These are phyloP conservation scores for Penicillium silybi DNA, from an alignment of 495 filamentous ascomycete species.

Conservation along the genomic window DNA sequence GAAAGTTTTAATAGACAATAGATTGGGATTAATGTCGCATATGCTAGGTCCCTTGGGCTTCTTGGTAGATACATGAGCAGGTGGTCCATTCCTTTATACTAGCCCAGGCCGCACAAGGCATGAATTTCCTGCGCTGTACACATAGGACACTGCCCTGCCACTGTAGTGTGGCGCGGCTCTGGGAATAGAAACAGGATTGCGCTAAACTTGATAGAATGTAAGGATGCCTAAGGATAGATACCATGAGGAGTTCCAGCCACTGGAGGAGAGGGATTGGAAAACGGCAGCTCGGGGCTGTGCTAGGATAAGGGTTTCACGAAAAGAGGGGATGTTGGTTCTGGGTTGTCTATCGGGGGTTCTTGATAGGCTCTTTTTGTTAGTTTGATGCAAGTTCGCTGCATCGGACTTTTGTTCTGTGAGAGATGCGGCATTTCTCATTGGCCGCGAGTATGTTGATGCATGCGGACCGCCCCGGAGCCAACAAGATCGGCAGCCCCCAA, in stretches of 20 bases:
- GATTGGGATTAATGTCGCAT: no score
- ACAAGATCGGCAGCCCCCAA: no score
- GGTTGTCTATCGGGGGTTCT: background rate
- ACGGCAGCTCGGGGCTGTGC: background rate
- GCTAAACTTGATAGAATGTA: background rate
- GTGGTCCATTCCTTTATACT: background rate
- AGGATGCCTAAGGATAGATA: background rate
- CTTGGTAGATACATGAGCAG: no score
- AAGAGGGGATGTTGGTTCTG: background rate
- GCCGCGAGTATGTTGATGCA: no score
- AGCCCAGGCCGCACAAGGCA: background rate
- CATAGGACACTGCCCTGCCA: background rate
- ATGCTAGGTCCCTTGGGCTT: no score
- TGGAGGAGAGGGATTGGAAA: background rate
- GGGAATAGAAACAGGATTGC: background rate
- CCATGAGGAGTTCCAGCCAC: background rate
- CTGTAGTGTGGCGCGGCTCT: background rate
- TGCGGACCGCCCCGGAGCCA: no score
- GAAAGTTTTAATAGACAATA: background rate
- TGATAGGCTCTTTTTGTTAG: background rate
- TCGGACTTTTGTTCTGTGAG: background rate
- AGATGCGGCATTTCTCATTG: background rate
- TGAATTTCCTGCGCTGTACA: background rate
- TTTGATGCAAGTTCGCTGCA: background rate
- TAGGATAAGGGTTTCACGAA: background rate